Base-by-base conservation (phyloP, 2,329 filamentous ascomycete genomes). In the Albifimbria verrucaria region DNA sequence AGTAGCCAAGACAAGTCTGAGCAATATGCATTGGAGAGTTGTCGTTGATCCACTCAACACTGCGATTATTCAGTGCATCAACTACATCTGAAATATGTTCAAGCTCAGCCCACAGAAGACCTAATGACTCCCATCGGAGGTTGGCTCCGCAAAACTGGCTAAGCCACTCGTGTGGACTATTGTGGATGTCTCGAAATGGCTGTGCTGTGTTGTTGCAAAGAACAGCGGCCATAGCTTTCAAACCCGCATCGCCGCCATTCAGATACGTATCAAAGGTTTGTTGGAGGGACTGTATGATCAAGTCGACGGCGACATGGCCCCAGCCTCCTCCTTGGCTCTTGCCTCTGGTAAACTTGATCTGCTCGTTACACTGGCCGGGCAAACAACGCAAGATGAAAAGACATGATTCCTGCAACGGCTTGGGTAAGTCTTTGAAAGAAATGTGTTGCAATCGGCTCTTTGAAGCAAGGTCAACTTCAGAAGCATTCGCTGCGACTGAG, bases 91-190 rank as follows among this genome's bases (percentile, higher is more conserved):
- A 49, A 10, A 49, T 36, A n/a, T 24, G 7, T 11, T 39, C 47
- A 15, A 41, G 11, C 17, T 53, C 28, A 2, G 62, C 55, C 63
- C 60, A 77, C 2, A 76, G 57, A 11, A 76, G 50, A 0, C 74
- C 75, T 1, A 78, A 51, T 0, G 71, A 68, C 50, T 78, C 75
- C 76, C 75, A 78, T 1, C 76, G 66, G 20, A 74, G 59, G 17
- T 68, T 69, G 0, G 55, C 54, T 0, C 73, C 73, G 0, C 63
- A 65, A 47, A 77, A 73, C 32, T 75, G 71, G 2, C 58, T 61
- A 1, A 71, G 57, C 73, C 74, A 78, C n/a, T 59, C 59, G 3
- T 68, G 56, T 0, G 69, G 57, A n/a, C 68, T 64, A 0, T 63
- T 54, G 9, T 71, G 65, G 0, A 71, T 61, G 15, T 77, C 72